phyloP scores from a whole-genome alignment of 2,329 filamentous ascomycete species.

The Ascochyta pisi region DNA sequence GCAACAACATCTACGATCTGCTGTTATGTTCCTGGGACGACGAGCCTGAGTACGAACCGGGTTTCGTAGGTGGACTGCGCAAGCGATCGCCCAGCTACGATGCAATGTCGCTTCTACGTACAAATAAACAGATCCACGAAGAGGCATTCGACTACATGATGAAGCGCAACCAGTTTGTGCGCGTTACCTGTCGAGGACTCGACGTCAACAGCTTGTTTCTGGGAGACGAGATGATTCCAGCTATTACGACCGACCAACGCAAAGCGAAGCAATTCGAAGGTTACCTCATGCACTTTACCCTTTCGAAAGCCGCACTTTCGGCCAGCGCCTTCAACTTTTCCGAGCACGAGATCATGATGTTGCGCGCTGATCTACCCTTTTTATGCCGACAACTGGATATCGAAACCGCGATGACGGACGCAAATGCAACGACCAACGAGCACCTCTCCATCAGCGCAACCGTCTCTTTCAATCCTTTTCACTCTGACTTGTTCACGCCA shows the following conservation, averaged over 20 bases:
- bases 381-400: constrained; percentile 33
- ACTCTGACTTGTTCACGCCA: constrained; percentile 24
- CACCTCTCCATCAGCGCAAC: constrained; percentile 28
- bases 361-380: constrained; percentile 32
- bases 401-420: constrained; percentile 34
- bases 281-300: constrained; percentile 38
- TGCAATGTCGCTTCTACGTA: constrained; percentile 30
- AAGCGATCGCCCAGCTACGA: constrained; percentile 27
- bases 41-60: constrained; percentile 25
- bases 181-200: constrained; percentile 33
- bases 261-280: constrained; percentile 29
- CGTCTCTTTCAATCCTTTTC: constrained; percentile 24
- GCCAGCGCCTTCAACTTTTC: constrained; percentile 24
- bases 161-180: constrained; percentile 38
- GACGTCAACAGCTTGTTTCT: constrained; percentile 29
- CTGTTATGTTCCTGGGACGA: constrained; percentile 37
- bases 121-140: constrained; percentile 37
- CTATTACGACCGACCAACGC: constrained; percentile 25
- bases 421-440: constrained; percentile 28
- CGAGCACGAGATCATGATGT: constrained; percentile 34
- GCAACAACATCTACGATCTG: constrained; percentile 35
- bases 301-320: constrained; percentile 29
- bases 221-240: constrained; percentile 26
- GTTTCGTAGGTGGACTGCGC: constrained; percentile 24
- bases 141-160: constrained; percentile 40